Evolutionary conservation across 345 rosid species (phyloP), one percentile per base, ranked within the genome.

Genomic region (Eucalyptus regnans): DNA sequence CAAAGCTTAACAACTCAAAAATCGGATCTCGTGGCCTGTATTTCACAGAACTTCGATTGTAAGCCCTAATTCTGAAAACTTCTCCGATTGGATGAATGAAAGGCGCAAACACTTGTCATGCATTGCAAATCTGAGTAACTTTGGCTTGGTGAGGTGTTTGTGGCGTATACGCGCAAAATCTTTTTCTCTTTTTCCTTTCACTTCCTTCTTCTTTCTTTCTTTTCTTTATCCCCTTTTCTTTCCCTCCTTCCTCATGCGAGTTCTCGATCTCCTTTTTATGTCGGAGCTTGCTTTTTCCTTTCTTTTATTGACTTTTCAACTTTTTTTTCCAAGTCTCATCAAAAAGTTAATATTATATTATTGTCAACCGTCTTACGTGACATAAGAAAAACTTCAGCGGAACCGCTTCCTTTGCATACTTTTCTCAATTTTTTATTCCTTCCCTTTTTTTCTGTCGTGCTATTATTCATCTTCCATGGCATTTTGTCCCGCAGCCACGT

Each of bases 11-110:
- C 3, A 56, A 10, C 6, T 56, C 6, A 56, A 25, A 56, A 56
- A 56, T 9, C 1, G 5, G 3, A 56, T 56, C 6, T 56, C 29
- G 1, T 8, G 2, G 23, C 58, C 0, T 0, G 0, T 3, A 52
- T 52, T 52, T 52, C 58, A 3, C 18, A 6, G 0, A 52, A 52
- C 58, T 17, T 18, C 58, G 0, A 18, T 1, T 52, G 22, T 3
- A 52, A 52, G 6, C 29, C 62, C 27, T 9, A 56, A 56, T 56
- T 56, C 13, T 4, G 29, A 25, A 56, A 56, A 56, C 15, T 56
- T 23, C 62, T 23, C 1, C 3, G 4, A 56, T 56, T 56, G 29
- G 62, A 56, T 56, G 62, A 56, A 4, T 4, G 29, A 56, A 56
- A 23, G 12, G 58, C 2, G 58, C 25, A 52, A 52, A 52, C 58